These are phyloP conservation scores for Noccaea bulbosa DNA, from an alignment of 345 rosid genomes.

Conservation along the genomic window DNA sequence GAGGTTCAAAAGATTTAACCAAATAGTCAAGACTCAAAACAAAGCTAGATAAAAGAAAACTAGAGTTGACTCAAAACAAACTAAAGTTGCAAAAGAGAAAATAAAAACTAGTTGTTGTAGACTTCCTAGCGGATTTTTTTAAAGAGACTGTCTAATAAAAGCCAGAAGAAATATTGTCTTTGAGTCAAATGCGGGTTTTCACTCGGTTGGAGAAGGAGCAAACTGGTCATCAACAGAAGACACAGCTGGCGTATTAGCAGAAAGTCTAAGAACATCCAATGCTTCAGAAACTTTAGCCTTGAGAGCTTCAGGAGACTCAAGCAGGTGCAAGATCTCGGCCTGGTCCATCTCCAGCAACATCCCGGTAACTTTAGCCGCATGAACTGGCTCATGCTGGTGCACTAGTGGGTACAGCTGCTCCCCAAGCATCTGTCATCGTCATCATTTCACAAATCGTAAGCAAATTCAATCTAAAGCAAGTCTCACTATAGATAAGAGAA, in stretches of 20 bases:
- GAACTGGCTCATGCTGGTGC: constrained; percentile 57
- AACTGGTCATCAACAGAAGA: constrained; percentile 48
- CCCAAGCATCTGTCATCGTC: constrained; percentile 65
- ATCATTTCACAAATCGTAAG: neutral
- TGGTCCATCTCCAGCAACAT: constrained; percentile 83
- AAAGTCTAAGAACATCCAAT: constrained; percentile 58
- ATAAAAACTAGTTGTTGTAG: constrained; percentile 15
- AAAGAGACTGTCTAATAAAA: constrained; percentile 21
- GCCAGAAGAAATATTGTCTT: constrained; percentile 4
- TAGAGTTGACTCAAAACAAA: neutral
- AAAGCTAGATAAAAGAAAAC: neutral
- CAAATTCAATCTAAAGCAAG: neutral
- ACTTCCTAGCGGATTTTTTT: constrained; percentile 28
- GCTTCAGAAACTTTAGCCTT: constrained; percentile 74
- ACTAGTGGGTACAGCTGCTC: constrained; percentile 75
- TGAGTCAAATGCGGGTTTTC: constrained; percentile 19
- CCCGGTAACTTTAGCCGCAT: constrained; percentile 70
- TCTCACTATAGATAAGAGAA: neutral
- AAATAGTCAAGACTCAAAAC: neutral
- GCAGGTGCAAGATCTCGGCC: constrained; percentile 69
- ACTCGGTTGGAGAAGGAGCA: constrained; percentile 37
- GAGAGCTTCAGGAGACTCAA: constrained; percentile 73
- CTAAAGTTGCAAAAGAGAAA: constrained; percentile 23
- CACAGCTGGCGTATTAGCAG: constrained; percentile 33
- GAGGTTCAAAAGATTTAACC: neutral